Base-by-base conservation (phyloP, 1,139 yeast genomes). In the Saccharomyces hybrid region DNA sequence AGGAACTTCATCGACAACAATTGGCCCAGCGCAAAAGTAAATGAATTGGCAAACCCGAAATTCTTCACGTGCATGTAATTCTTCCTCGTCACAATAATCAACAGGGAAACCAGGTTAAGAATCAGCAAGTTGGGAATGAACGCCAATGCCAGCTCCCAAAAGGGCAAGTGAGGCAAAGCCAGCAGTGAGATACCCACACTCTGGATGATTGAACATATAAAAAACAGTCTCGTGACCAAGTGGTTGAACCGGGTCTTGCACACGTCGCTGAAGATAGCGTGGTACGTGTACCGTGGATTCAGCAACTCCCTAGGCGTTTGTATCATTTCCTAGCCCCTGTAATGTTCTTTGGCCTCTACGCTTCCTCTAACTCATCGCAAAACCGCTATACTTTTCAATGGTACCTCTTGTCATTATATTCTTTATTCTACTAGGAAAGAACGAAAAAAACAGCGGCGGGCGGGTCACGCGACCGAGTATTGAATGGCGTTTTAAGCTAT, bases 11-110 rank as follows among this genome's bases (percentile, higher is more conserved):
- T 66, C 9, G 80, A 74, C 21, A 77, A 58, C n/a, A 83, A 52
- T 24, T 81, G 76, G 14, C 80, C 77, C 47, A 77, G 63, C 1
- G 81, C 60, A 53, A 79, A 83, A 24, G 75, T 74, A 1, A 78
- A 72, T 50, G 78, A 68, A 12, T 83, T 82, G 53, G 81, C 78
- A 60, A 78, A 77, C 3, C 75, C 74, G 1, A 81, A 65, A 55
- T 74, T 77, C 29, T 79, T 79, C 4, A 83, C 84, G 42, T 79
- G 80, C 42, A 83, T 64, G 51, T 78, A 76, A 42, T 73, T 70
- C 54, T 78, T 77, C 58, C 88, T 75, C 7, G 80, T 70, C 51
- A 77, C 72, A 51, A 79, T 76, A 49, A 84, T 68, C 11, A 79
- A 55, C 47, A 74, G 66, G 47, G 76, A 69, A 0, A 76, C 74